Base-by-base conservation (phyloP, 305 asterid genomes). In the Coffea humblotiana region DNA sequence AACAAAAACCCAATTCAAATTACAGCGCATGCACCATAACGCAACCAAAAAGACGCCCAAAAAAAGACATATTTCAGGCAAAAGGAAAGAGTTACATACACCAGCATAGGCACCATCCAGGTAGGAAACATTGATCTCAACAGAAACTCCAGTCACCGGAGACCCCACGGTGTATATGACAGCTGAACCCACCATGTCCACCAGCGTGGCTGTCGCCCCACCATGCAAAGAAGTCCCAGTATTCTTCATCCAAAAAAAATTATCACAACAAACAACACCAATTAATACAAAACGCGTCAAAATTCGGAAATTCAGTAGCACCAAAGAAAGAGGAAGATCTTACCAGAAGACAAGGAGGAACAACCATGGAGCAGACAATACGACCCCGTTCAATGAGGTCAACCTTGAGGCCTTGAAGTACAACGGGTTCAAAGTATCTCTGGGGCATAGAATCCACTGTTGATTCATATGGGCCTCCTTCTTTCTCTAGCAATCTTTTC, bases 181-280 rank as follows among this genome's bases (percentile, higher is more conserved):
- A 47, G 96, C 97, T 37, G 98, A 90, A 0, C 99, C 97, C 21
- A 92, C 88, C 47, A 92, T 74, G 84, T 95, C 99, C 82, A 95
- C 99, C 84, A 95, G 87, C 61, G 94, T 79, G 80, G 92, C 97
- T 79, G 91, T 93, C 45, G 97, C 98, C 67, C 99, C 99, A 66
- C 97, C 97, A 88, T 95, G 98, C 88, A 95, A 82, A 14, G 93
- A 78, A 49, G 90, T 94, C 40, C 89, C 99, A 51, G 88, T 74
- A 70, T 92, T 92, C 99, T 95, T 25, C 5, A 51, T 29, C 52
- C 14, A 32, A 68, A 25, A 3, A 51, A 52, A 13, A 52, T 40
- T 40, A 48, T 6, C 11, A 48, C 51, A 48, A 48, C 51, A 4
- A 48, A 48, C 51, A 48, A 5, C 43, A 14, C 58, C 58, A 52